Percentiles rank a stretch among this genome's conserved stretches.
These are phyloP conservation scores for Ophiostoma ulmi DNA, from an alignment of 2,329 filamentous ascomycete genomes.

Conservation along the genomic window DNA sequence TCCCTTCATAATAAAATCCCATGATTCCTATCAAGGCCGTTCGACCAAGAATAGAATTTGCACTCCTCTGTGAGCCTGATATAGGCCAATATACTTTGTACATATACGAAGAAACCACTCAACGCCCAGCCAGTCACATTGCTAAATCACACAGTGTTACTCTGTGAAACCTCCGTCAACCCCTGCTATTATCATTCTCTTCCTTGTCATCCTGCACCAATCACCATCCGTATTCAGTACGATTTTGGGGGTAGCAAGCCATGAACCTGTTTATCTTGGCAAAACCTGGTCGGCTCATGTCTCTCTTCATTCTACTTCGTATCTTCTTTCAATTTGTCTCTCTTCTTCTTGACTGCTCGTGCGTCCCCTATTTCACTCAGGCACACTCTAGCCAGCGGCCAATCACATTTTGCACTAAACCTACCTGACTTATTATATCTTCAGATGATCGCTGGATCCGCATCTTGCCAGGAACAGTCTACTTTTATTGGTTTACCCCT, in stretches of 20 bases:
- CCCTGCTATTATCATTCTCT: not conserved
- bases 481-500: conserved; percentile 2
- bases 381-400: not conserved
- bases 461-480: not conserved
- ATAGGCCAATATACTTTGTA: not conserved
- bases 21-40: not conserved
- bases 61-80: not conserved
- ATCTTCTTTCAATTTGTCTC: not conserved
- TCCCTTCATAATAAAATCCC: not conserved
- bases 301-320: not conserved
- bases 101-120: not conserved
- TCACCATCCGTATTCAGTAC: not conserved
- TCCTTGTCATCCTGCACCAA: not conserved
- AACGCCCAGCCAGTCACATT: not conserved
- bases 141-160: not conserved
- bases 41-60: not conserved
- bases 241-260: not conserved
- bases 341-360: not conserved
- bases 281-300: not conserved
- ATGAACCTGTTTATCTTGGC: conserved; percentile 2
- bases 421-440: not conserved
- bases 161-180: not conserved
- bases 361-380: not conserved
- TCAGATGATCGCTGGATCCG: conserved; percentile 2
- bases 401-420: not conserved